Base-by-base conservation (phyloP, 257 asterid genomes). In the Solanum sparsipilum region DNA sequence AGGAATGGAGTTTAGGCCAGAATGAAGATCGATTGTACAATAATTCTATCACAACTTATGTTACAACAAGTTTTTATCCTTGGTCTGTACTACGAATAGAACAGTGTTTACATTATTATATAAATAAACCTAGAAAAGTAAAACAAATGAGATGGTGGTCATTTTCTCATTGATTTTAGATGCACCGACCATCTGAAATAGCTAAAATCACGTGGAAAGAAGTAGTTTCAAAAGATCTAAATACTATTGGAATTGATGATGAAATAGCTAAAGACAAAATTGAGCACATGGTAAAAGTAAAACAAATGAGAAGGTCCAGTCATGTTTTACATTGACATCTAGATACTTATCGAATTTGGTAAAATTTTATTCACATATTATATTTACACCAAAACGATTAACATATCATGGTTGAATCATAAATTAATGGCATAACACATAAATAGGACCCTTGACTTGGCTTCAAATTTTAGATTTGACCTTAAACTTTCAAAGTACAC, bases 1-100 rank as follows among this genome's bases (percentile, higher is more conserved):
- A 88, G 96, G 98, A 41, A 90, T 95, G 20, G 98, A 93, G 92
- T 91, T 95, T 92, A 91, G 94, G 74, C 94, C 94, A 15, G 39
- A 71, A 71, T 71, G 39, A 15, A 71, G 78, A 71, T 31, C 18
- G 21, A 52, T 52, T 16, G 63, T 52, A 52, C 63, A 52, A 52
- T 52, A 18, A 18, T 52, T 18, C 23, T 16, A 18, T 52, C 23
- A 52, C 20, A 52, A 18, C 63, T 52, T 52, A 6, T 52, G 63
- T 52, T 52, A 16, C 63, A 52, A 52, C 63, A 52, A 52, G 63
- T 52, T 52, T 52, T 52, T 52, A 6, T 44, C n/a, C 63, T 52
- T 52, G n/a, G 63, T 52, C 0, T 52, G n/a, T 52, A 6, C n/a
- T 52, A 3, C 18, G 63, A 52, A 52, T 52, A 52, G 21, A 52